phyloP scores from a whole-genome alignment of 805 yeast species.

The Barnettozyma wickerhamii region DNA sequence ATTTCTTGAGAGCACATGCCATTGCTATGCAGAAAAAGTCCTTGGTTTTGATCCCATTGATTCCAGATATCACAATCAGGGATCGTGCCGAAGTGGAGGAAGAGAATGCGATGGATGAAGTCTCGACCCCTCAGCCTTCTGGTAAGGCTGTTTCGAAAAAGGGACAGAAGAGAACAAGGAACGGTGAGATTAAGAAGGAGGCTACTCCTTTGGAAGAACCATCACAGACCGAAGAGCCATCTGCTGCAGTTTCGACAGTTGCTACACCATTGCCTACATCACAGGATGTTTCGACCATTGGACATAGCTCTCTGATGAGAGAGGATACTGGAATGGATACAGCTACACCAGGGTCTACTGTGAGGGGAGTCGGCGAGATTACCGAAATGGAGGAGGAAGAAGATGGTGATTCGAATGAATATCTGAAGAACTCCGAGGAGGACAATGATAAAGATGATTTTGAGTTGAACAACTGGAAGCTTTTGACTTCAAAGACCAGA shows the following conservation, averaged over 20 bases:
- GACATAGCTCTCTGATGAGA: background rate
- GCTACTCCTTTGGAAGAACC: constrained; percentile 2
- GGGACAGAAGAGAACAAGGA: constrained; percentile 35
- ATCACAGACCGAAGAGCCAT: background rate
- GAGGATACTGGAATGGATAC: background rate
- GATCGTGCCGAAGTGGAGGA: constrained; percentile 68
- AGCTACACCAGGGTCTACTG: background rate
- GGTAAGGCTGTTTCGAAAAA: constrained; percentile 34
- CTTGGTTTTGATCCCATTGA: constrained; percentile 65
- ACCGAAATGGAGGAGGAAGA: constrained; percentile 28
- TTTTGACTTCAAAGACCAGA: constrained; percentile 72
- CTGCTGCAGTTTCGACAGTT: background rate
- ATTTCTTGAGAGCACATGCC: constrained; percentile 87
- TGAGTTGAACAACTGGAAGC: constrained; percentile 80
- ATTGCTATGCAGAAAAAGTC: constrained; percentile 94
- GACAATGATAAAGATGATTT: constrained; percentile 64
- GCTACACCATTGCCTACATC: constrained; percentile 5
- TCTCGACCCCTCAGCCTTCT: constrained; percentile 22
- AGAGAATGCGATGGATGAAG: constrained; percentile 26
- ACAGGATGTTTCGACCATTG: constrained; percentile 1
- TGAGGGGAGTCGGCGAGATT: constrained; percentile 13
- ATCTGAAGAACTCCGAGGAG: constrained; percentile 42
- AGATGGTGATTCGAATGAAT: constrained; percentile 37
- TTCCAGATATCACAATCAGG: constrained; percentile 82
- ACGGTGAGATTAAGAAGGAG: constrained; percentile 32